phyloP scores from a whole-genome alignment of 257 asterid genomes.

The Nicotiana tabacum region DNA sequence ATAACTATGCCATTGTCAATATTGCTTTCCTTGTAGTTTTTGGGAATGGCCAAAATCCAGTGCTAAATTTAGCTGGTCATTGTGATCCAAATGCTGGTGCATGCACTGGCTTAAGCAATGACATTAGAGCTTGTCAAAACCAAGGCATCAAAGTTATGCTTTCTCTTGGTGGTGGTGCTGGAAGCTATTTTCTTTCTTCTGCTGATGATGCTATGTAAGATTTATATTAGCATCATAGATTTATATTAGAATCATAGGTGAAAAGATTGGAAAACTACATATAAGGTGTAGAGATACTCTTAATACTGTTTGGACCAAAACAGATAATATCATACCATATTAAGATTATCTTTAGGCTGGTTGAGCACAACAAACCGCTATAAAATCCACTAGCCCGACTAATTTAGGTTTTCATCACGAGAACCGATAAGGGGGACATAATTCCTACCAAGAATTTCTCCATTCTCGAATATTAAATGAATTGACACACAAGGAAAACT shows the following conservation, averaged over 20 bases:
- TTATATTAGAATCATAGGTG: too few relatives aligned
- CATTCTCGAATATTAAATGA: background rate
- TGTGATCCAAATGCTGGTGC: constrained; percentile 48
- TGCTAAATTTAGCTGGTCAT: constrained; percentile 76
- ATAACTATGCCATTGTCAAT: constrained; percentile 37
- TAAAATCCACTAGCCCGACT: background rate
- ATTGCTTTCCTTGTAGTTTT: constrained; percentile 55
- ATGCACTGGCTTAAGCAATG: constrained; percentile 22
- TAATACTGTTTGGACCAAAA: too few relatives aligned
- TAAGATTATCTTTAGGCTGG: too few relatives aligned
- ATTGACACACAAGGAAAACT: background rate
- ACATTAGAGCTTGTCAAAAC: background rate
- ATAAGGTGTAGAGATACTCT: too few relatives aligned
- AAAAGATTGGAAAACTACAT: too few relatives aligned
- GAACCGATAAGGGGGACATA: background rate
- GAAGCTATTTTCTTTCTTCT: constrained; percentile 55
- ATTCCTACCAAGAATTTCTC: background rate
- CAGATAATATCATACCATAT: too few relatives aligned
- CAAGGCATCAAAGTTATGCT: constrained; percentile 52
- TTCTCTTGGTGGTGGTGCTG: constrained; percentile 68
- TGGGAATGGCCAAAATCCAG: constrained; percentile 60
- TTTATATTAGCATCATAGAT: background rate
- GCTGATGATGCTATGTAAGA: constrained; percentile 34
- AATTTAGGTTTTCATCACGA: background rate
- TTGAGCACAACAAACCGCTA: too few relatives aligned